Evolutionary conservation across 257 asterid genomes (phyloP).

Genomic region (Lavandula angustifolia): DNA sequence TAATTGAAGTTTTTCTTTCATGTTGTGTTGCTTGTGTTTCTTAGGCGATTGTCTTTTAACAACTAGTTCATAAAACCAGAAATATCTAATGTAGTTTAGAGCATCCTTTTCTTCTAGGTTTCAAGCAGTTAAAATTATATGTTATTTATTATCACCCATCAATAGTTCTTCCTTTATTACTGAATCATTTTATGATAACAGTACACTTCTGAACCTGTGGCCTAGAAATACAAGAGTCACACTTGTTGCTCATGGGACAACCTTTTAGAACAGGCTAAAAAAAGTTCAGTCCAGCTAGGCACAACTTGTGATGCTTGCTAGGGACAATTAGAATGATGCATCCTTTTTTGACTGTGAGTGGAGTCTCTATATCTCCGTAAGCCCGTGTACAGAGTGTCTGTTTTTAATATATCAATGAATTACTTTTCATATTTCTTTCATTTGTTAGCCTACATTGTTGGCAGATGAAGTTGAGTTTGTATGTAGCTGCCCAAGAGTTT

Average conservation of each 20-base stretch:
- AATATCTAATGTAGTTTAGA: too few relatives aligned
- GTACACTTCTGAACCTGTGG: too few relatives aligned
- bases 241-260: background rate
- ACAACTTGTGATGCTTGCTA: constrained; percentile 12
- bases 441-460: background rate
- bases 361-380: background rate
- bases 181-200: too few relatives aligned
- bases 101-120: too few relatives aligned
- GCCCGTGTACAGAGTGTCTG: background rate
- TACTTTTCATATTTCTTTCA: background rate
- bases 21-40: too few relatives aligned
- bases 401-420: background rate
- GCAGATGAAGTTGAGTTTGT: background rate
- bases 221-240: background rate
- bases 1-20: too few relatives aligned
- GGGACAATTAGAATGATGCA: background rate
- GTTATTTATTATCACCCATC: too few relatives aligned
- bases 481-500: background rate
- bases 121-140: too few relatives aligned
- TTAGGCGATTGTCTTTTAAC: too few relatives aligned
- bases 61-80: too few relatives aligned
- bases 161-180: too few relatives aligned
- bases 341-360: background rate
- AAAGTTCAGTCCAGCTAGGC: background rate
- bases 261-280: background rate